These are phyloP conservation scores for Scedosporium apiospermum DNA, from an alignment of 2,329 filamentous ascomycete species.

Conservation along the genomic window DNA sequence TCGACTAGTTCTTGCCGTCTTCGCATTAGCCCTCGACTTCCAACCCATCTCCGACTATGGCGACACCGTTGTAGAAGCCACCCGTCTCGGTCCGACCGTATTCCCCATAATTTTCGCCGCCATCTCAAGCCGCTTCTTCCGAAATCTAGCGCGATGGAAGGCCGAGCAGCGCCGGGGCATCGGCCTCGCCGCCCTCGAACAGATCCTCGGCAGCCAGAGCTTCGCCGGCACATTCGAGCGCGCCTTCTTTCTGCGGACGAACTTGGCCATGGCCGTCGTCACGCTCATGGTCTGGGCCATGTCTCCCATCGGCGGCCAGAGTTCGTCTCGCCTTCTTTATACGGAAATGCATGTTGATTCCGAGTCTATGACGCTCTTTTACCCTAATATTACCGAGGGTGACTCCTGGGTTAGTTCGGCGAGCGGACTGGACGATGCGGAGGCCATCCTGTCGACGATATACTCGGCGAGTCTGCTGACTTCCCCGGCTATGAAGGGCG, in stretches of 20 bases:
- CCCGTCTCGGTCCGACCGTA: slow-evolving; percentile 6
- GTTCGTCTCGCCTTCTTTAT: not conserved
- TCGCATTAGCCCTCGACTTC: not conserved
- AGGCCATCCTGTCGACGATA: not conserved
- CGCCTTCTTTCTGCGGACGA: not conserved
- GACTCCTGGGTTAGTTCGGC: not conserved
- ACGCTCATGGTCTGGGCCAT: slow-evolving; percentile 2
- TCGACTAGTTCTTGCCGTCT: not conserved
- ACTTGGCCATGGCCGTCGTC: not conserved
- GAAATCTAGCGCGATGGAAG: not conserved
- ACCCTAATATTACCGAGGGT: not conserved
- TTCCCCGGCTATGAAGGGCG: not conserved
- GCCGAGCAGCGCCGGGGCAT: slow-evolving; percentile 1
- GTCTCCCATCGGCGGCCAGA: slow-evolving; percentile 5
- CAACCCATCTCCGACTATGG: not conserved
- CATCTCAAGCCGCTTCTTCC: slow-evolving; percentile 3
- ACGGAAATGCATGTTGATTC: not conserved
- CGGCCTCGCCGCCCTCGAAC: not conserved
- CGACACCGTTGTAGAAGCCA: not conserved
- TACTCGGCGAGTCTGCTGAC: slow-evolving; percentile 1
- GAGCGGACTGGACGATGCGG: not conserved
- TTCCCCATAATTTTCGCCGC: slow-evolving; percentile 6
- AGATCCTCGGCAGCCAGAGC: slow-evolving; percentile 7
- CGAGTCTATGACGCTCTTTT: not conserved
- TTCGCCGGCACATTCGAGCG: slow-evolving; percentile 6